Percentiles rank a stretch among this genome's conserved stretches.
Conservation (phyloP, 2,329 filamentous ascomycete genomes). For the Penicillium sp. region DNA sequence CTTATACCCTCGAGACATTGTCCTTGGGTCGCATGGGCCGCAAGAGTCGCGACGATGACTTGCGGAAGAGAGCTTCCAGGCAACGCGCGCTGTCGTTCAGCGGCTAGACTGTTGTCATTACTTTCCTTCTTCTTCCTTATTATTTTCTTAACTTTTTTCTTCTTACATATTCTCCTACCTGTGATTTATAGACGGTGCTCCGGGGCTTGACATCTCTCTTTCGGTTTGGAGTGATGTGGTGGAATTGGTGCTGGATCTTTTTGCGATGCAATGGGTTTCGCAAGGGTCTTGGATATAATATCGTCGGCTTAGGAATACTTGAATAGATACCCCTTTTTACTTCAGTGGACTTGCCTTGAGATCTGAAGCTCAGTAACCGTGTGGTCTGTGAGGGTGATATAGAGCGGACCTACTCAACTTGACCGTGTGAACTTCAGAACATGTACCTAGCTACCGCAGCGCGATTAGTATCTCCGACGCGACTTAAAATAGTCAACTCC, state of each 20-base stretch:
- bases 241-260: not conserved
- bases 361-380: not conserved
- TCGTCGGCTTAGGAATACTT: not conserved
- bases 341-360: not conserved
- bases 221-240: not conserved
- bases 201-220: not conserved
- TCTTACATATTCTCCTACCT: not conserved
- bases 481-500: too few species aligned
- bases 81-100: slow-evolving; percentile 23
- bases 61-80: slow-evolving; percentile 20
- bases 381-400: not conserved
- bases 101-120: slow-evolving; percentile 7
- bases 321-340: slow-evolving; percentile 9
- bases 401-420: too few species aligned
- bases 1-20: slow-evolving; percentile 42
- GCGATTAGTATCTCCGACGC: too few species aligned
- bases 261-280: not conserved
- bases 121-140: not conserved
- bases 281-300: not conserved
- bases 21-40: slow-evolving; percentile 40
- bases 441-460: too few species aligned
- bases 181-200: not conserved
- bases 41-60: slow-evolving; percentile 37
- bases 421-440: too few species aligned
- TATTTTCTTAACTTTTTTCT: not conserved